Percentiles rank a stretch among this genome's conserved stretches.
Evolutionary conservation across 2,329 filamentous ascomycete genomes (phyloP).

Genomic region (Neonectria ditissima): DNA sequence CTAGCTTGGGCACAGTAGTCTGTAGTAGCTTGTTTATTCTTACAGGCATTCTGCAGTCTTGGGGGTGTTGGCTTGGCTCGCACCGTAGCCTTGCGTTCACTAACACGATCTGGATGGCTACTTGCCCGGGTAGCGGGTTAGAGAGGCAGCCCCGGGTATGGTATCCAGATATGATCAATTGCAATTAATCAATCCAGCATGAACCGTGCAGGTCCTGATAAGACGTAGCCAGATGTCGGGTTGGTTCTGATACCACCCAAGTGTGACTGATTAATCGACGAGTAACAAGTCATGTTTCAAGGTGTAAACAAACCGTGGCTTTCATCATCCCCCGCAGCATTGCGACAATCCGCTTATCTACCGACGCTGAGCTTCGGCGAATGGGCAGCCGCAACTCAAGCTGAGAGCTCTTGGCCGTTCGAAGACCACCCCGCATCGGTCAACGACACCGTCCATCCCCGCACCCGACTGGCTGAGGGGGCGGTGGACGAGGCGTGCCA

Average conservation of each 20-base stretch:
- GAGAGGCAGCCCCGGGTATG: background rate
- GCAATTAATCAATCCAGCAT: constrained; percentile 8
- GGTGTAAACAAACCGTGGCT: constrained; percentile 17
- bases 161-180: background rate
- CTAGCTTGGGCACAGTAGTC: background rate
- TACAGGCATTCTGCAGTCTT: background rate
- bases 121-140: constrained; percentile 23
- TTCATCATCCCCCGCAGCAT: constrained; percentile 1
- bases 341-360: constrained; percentile 1
- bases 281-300: background rate
- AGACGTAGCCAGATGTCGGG: background rate
- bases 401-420: constrained; percentile 4
- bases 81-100: background rate
- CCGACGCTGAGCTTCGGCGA: constrained; percentile 20
- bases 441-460: constrained; percentile 22
- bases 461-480: constrained; percentile 20
- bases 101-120: constrained; percentile 17
- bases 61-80: background rate
- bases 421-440: constrained; percentile 35
- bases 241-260: background rate
- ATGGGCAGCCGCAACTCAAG: constrained; percentile 30
- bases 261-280: background rate
- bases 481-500: background rate
- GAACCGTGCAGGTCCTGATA: background rate
- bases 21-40: background rate